A percentile compares a stretch with the other conserved stretches of the same genome.
Evolutionary conservation across 768 basidiomycete species (phyloP).

Genomic region (Rhizopogon sp.): DNA sequence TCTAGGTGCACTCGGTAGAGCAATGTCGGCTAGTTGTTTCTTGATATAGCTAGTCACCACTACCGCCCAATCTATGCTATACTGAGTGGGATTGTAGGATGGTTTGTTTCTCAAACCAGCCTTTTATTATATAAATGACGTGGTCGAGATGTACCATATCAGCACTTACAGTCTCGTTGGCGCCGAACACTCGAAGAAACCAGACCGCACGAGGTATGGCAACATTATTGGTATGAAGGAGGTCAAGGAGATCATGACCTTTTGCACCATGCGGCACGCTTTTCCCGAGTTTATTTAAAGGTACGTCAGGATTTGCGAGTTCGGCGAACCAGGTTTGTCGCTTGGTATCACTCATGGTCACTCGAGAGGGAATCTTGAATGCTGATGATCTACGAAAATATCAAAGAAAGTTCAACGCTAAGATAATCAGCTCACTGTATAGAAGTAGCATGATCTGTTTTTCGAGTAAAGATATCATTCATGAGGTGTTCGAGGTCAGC

Average conservation of each 20-base stretch:
- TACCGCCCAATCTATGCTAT: conserved; percentile 83
- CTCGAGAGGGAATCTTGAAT: conserved; percentile 79
- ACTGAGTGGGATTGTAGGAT: conserved; percentile 75
- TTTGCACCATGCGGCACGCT: conserved; percentile 85
- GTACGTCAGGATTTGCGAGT: conserved; percentile 75
- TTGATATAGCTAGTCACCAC: conserved; percentile 77
- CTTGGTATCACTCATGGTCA: conserved; percentile 75
- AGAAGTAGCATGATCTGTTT: conserved; percentile 47
- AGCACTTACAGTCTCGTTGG: conserved; percentile 69
- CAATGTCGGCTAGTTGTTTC: conserved; percentile 77
- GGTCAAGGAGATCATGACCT: conserved; percentile 77
- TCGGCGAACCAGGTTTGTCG: conserved; percentile 81
- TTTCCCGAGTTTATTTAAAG: conserved; percentile 76
- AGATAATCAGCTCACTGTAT: conserved; percentile 52
- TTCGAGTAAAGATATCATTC: conserved; percentile 67
- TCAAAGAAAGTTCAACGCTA: not conserved
- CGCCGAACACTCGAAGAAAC: conserved; percentile 84
- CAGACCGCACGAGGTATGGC: conserved; percentile 80
- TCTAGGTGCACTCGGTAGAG: conserved; percentile 73
- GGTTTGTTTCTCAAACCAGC: conserved; percentile 75
- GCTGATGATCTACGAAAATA: conserved; percentile 40
- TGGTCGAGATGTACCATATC: not conserved
- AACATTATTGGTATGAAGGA: conserved; percentile 71
- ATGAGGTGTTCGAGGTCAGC: conserved; percentile 67
- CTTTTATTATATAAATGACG: conserved; percentile 28